Base-by-base conservation (phyloP, 331 rosid species). In the Quercus phellos region DNA sequence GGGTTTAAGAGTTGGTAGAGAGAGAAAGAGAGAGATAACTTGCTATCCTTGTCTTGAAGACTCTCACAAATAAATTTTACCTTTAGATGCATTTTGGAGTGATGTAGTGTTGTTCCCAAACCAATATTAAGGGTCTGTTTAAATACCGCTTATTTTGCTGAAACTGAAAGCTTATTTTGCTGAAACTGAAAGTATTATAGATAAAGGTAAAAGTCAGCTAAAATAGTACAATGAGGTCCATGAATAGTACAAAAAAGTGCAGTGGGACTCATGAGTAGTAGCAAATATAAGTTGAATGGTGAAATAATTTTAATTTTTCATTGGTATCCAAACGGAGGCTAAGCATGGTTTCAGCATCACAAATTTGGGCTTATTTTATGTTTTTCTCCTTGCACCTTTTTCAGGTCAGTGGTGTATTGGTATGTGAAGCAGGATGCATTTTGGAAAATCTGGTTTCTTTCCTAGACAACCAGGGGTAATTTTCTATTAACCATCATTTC, bases 341-440 rank as follows among this genome's bases (percentile, higher is more conserved):
- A 70, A 78, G 29, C 29, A 50, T 58, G 56, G 54, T 70, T 75
- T 68, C 70, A 35, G 55, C 56, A 29, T 32, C 73, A 63, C 22
- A 63, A 70, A 50, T 70, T 21, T 27, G 53, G 54, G 71, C 56
- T 66, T 29, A 53, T 56, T 61, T 27, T 27, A 60, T 74, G 55
- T 51, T 51, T 68, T 85, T 61, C 53, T 60, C 59, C 61, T 32
- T 82, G 75, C 43, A 16, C 79, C 43, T 69, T 76, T 84, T 88
- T 85, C 89, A 94, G 97, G 97, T 92, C 80, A 94, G 97, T 80
- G 99, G 99, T 77, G 85, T 92, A 82, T 87, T 94, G 87, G 97
- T 94, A 53, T 92, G 97, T 82, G 99, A 94, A 87, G 97, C 97
- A 51, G 99, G 97, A 55, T 91, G 99, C 88, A 90, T 94, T 72